These are phyloP conservation scores for Vaccinium myrtillus DNA, from an alignment of 148 eudicot species.

Conservation along the genomic window DNA sequence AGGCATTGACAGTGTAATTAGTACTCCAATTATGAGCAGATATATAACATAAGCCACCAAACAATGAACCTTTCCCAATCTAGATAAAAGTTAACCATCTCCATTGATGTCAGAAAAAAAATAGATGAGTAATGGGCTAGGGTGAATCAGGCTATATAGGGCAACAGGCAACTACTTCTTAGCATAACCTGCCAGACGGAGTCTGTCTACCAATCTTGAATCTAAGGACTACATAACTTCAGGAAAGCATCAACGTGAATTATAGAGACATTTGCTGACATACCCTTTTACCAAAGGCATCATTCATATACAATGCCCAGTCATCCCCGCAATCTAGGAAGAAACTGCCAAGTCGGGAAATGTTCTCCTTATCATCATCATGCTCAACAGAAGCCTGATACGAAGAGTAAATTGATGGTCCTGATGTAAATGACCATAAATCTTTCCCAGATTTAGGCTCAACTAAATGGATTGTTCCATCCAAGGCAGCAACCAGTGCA, in stretches of 20 bases:
- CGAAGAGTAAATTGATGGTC: constrained; percentile 72
- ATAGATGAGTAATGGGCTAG: neutral
- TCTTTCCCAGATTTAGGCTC: constrained; percentile 60
- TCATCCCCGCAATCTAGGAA: constrained; percentile 84
- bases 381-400: constrained; percentile 53
- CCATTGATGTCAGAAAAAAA: neutral
- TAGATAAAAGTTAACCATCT: neutral
- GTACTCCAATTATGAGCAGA: neutral
- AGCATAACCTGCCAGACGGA: neutral
- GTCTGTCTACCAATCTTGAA: neutral
- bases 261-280: constrained; percentile 2
- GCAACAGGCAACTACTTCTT: neutral
- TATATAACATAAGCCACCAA: neutral
- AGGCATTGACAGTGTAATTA: neutral
- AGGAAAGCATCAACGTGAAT: neutral
- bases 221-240: neutral
- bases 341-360: constrained; percentile 39
- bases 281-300: constrained; percentile 61
- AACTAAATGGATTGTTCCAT: constrained; percentile 73
- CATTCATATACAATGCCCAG: constrained; percentile 67
- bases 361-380: constrained; percentile 39
- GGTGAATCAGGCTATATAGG: neutral
- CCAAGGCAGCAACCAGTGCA: constrained; percentile 73
- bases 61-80: neutral
- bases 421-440: constrained; percentile 85